Evolutionary conservation across 352 stramenopile genomes (phyloP).

Genomic region (Pythium brassicae): DNA sequence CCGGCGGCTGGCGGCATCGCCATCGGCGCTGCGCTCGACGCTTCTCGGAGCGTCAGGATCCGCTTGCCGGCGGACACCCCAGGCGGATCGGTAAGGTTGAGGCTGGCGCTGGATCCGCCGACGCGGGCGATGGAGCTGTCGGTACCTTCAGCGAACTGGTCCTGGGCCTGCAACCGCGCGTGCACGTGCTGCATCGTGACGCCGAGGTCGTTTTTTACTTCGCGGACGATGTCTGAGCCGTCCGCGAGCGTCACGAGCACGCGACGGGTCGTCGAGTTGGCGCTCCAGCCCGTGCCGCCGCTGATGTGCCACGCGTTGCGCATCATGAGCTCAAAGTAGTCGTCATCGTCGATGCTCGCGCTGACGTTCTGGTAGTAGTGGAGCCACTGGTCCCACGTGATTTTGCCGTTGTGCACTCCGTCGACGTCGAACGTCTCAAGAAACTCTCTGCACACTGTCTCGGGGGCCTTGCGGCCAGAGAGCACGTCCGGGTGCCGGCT

Average conservation of each 20-base stretch:
- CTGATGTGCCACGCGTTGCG: conserved; percentile 75
- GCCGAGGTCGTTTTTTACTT: conserved; percentile 38
- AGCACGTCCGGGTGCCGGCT: conserved; percentile 83
- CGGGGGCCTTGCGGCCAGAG: conserved; percentile 48
- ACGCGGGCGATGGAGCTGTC: conserved; percentile 6
- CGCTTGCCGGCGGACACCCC: conserved; percentile 19
- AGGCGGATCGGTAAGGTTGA: conserved; percentile 13
- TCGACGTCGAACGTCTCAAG: conserved; percentile 85
- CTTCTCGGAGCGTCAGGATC: conserved; percentile 59
- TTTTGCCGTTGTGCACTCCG: conserved; percentile 60
- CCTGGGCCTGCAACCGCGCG: conserved; percentile 28
- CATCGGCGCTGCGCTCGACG: conserved; percentile 29
- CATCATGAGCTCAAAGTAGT: conserved; percentile 92
- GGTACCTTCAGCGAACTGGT: conserved; percentile 1
- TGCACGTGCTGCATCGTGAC: conserved; percentile 34
- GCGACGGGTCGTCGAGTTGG: conserved; percentile 54
- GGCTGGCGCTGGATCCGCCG: background rate
- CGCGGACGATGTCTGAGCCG: conserved; percentile 37
- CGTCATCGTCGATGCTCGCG: conserved; percentile 84
- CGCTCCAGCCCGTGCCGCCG: conserved; percentile 40
- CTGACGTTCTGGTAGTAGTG: conserved; percentile 91
- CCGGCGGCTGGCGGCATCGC: conserved; percentile 9
- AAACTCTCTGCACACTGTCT: conserved; percentile 77
- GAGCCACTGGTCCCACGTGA: conserved; percentile 60
- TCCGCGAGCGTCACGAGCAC: conserved; percentile 63